Evolutionary conservation across 331 rosid genomes (phyloP).

Genomic region (Quercus phellos): DNA sequence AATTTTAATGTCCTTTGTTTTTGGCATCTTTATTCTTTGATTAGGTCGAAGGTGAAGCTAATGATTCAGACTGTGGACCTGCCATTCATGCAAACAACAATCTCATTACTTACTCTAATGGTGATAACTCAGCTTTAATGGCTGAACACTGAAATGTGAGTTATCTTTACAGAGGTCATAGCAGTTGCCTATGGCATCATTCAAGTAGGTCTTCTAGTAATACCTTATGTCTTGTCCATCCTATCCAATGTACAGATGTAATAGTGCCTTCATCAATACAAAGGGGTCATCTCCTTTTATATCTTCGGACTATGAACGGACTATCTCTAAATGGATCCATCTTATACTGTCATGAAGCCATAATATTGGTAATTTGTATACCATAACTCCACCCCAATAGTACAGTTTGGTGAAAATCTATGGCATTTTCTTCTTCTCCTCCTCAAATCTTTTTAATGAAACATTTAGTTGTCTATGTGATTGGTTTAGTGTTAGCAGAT

Average conservation of each 20-base stretch:
- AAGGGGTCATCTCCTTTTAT: constrained; percentile 24
- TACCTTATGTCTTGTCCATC: constrained; percentile 35
- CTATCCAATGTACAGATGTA: constrained; percentile 62
- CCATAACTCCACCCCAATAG: neutral
- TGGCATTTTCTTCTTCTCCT: neutral
- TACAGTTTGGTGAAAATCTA: neutral
- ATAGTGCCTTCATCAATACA: constrained; percentile 48
- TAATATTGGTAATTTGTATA: neutral
- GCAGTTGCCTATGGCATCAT: constrained; percentile 30
- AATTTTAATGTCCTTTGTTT: neutral
- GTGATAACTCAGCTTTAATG: constrained; percentile 55
- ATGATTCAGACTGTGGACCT: constrained; percentile 43
- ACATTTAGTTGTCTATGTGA: neutral
- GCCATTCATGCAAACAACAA: constrained; percentile 37
- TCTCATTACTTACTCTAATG: constrained; percentile 45
- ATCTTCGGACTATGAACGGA: constrained; percentile 17
- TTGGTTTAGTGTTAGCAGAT: neutral
- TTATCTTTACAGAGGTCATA: constrained; percentile 21
- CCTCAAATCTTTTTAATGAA: neutral
- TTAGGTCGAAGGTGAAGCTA: constrained; percentile 58
- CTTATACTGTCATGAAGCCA: constrained; percentile 11
- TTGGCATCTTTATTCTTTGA: constrained; percentile 7
- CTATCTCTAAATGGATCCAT: neutral
- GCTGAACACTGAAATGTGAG: constrained; percentile 45
- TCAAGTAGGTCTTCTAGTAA: constrained; percentile 37